Evolutionary conservation across 139 green algal genomes (phyloP), one percentile per base, ranked within the genome.

Genomic region (Chlamydomonas sp.): DNA sequence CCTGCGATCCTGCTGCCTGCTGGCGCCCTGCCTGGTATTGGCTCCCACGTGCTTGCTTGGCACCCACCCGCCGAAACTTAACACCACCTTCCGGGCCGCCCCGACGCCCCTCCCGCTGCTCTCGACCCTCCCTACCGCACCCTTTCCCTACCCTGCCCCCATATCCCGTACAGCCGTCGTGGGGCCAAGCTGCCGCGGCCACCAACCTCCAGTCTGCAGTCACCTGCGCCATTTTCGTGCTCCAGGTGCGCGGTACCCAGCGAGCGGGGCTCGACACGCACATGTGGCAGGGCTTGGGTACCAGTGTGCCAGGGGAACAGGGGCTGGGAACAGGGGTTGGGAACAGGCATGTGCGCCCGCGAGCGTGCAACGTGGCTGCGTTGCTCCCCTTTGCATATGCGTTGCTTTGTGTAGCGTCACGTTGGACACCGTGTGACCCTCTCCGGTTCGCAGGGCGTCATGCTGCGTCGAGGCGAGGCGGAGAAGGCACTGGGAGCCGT

Each of bases 181-280:
- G 83, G 83, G 89, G 89, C 20, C 57, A 84, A 4, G 85, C 85
- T 7, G 89, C 89, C 15, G 80, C 89, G 60, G 9, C 8, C 1
- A 81, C 86, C 60, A 72, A 82, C 68, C 85, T 92, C 63, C 81
- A 81, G 59, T n/a, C 85, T 12, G 71, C 79, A 3, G 87, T 87
- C 61, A 92, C 89, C 16, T 89, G 89, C 63, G 49, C 80, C 31
- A 92, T 92, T 31, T 92, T 92, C 57, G 58, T 90, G 15, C 67
- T 92, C 5, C 89, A 92, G 89, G 89, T 85, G 63, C 3, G 77
- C 31, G 31, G 31, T 49, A 49, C 3, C 60, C 16, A 18, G 58
- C 15, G 60, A 49, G 63, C 5, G 5, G 10, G 5, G 31, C 31
- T 49, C 31, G 31, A 49, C 31, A 49, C 31, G 31, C 31, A 49